Conservation (phyloP, 1,284 basidiomycete species). For the Melampsora occidentalis region DNA sequence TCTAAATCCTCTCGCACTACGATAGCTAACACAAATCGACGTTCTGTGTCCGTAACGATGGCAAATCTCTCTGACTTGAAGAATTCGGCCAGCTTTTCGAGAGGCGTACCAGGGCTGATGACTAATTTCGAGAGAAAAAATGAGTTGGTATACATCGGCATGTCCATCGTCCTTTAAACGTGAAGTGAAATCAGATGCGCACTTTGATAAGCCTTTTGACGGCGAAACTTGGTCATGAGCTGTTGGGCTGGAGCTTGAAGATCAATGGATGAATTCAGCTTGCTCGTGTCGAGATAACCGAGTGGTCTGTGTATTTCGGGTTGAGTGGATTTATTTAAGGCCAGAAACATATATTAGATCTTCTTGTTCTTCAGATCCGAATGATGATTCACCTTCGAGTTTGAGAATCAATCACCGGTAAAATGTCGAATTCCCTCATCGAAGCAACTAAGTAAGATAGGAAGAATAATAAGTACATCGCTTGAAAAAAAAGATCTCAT, state of each 20-base stretch:
- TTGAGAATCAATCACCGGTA: slow-evolving; percentile 10
- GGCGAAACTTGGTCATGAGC: slow-evolving; percentile 9
- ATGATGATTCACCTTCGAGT: slow-evolving; percentile 3
- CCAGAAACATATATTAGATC: background rate
- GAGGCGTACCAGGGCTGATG: slow-evolving; percentile 9
- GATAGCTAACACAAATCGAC: slow-evolving; percentile 7
- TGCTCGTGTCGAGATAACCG: slow-evolving; percentile 9
- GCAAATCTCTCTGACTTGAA: slow-evolving; percentile 4
- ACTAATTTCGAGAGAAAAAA: background rate
- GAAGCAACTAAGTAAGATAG: slow-evolving; percentile 5
- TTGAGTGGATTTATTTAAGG: background rate
- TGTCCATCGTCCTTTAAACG: background rate
- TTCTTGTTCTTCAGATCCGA: background rate
- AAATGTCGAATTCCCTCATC: slow-evolving; percentile 21
- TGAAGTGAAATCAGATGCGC: background rate
- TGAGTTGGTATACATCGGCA: background rate
- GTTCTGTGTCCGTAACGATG: slow-evolving; percentile 13
- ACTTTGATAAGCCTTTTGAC: slow-evolving; percentile 15
- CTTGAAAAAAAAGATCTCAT: background rate
- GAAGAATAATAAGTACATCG: background rate
- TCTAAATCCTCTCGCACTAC: slow-evolving; percentile 9
- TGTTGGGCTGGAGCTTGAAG: slow-evolving; percentile 7
- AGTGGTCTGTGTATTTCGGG: background rate
- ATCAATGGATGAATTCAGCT: background rate
- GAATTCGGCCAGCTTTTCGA: background rate